A percentile compares a stretch with the other conserved stretches of the same genome.
phyloP scores from a whole-genome alignment of 2,329 filamentous ascomycete genomes.

The Sordariomycetes sp. region DNA sequence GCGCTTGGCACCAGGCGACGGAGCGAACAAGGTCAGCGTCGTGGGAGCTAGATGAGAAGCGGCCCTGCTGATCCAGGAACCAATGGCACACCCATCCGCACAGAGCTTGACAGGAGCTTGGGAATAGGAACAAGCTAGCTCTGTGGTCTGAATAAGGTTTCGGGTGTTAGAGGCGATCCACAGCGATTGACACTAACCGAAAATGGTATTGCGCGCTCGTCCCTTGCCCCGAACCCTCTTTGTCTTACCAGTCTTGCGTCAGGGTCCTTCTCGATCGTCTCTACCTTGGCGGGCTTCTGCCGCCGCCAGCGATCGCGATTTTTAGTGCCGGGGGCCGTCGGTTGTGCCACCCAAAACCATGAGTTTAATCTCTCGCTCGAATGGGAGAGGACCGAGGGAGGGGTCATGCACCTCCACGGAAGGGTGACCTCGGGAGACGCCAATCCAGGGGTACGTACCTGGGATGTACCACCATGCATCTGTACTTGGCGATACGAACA shows the following conservation, averaged over 20 bases:
- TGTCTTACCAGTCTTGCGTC: neutral
- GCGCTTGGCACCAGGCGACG: no score
- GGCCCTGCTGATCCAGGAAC: no score
- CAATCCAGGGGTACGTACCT: neutral
- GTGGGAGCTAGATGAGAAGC: no score
- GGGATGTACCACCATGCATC: neutral
- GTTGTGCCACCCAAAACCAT: neutral
- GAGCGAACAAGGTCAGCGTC: no score
- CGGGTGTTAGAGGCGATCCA: neutral
- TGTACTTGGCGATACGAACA: neutral
- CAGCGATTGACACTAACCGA: neutral
- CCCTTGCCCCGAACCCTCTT: neutral
- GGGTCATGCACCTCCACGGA: neutral
- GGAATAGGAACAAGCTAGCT: neutral
- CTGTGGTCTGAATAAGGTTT: slow-evolving; percentile 3
- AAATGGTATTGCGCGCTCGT: neutral
- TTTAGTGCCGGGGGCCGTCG: neutral
- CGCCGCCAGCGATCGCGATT: neutral
- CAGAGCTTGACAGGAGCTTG: no score
- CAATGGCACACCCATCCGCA: no score
- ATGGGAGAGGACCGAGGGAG: neutral
- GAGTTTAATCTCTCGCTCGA: neutral
- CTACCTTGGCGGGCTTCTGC: neutral
- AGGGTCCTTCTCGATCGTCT: neutral
- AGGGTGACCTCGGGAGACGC: neutral